phyloP scores from a whole-genome alignment of 352 stramenopile species.

The Salisapilia sapeloensis region DNA sequence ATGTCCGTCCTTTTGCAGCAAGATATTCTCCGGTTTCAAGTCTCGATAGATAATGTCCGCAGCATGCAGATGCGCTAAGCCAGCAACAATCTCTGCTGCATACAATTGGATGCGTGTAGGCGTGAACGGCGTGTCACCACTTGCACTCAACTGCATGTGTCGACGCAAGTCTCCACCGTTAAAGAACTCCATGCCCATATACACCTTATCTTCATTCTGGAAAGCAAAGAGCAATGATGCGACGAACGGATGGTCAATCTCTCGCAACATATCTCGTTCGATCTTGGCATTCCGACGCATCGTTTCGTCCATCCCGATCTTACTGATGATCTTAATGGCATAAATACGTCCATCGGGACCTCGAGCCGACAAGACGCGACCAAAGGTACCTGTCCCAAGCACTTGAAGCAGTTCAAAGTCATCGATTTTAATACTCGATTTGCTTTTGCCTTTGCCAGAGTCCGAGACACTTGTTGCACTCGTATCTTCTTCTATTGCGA shows the following conservation, averaged over 20 bases:
- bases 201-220: conserved; percentile 96
- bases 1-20: conserved; percentile 80
- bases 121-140: conserved; percentile 43
- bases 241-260: conserved; percentile 94
- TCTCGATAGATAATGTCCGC: conserved; percentile 83
- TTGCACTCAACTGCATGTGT: conserved; percentile 57
- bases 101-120: conserved; percentile 69
- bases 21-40: conserved; percentile 78
- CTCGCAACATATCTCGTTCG: conserved; percentile 90
- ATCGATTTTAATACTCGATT: conserved; percentile 66
- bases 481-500: conserved; percentile 31
- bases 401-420: conserved; percentile 81
- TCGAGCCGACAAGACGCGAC: conserved; percentile 62
- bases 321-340: conserved; percentile 81
- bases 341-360: conserved; percentile 50
- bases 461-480: conserved; percentile 3
- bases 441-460: conserved; percentile 45
- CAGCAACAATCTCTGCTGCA: conserved; percentile 65
- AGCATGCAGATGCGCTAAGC: conserved; percentile 77
- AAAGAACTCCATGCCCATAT: conserved; percentile 98
- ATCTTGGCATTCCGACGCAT: conserved; percentile 69
- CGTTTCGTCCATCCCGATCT: conserved; percentile 79
- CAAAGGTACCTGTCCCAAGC: conserved; percentile 69
- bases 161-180: conserved; percentile 91
- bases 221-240: conserved; percentile 95